These are phyloP conservation scores for Scutellaria barbata DNA, from an alignment of 257 asterid species.

Conservation along the genomic window DNA sequence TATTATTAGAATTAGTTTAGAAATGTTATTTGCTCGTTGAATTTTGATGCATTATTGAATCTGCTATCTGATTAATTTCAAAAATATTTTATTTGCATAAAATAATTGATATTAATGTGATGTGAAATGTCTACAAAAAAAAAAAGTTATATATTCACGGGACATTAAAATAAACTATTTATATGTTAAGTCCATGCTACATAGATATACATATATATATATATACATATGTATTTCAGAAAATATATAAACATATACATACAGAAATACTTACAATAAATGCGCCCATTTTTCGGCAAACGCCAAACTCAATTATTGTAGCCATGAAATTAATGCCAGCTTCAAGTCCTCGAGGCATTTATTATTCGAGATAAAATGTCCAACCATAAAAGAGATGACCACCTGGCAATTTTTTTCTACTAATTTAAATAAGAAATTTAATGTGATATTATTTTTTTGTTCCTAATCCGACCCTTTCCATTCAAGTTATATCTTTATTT, in stretches of 20 bases:
- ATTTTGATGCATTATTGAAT: not conserved
- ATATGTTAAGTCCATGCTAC: not conserved
- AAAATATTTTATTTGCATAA: not conserved
- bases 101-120: not conserved
- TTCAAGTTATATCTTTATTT: too few relatives aligned
- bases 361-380: conserved; percentile 34
- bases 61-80: not conserved
- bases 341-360: conserved; percentile 38
- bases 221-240: too few relatives aligned
- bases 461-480: not conserved
- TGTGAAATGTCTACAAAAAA: not conserved
- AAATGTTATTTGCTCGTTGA: not conserved
- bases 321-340: conserved; percentile 41
- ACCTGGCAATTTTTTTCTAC: conserved; percentile 35
- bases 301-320: conserved; percentile 49
- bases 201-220: too few relatives aligned
- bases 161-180: conserved; percentile 11
- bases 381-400: conserved; percentile 38
- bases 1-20: not conserved
- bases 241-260: not conserved
- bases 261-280: conserved; percentile 33
- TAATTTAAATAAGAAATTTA: not conserved
- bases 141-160: conserved; percentile 17
- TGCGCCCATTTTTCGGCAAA: conserved; percentile 42
- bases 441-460: not conserved